Percentiles rank a stretch among this genome's conserved stretches.
These are phyloP conservation scores for Streptanthus diversifolius DNA, from an alignment of 345 rosid species.

Conservation along the genomic window DNA sequence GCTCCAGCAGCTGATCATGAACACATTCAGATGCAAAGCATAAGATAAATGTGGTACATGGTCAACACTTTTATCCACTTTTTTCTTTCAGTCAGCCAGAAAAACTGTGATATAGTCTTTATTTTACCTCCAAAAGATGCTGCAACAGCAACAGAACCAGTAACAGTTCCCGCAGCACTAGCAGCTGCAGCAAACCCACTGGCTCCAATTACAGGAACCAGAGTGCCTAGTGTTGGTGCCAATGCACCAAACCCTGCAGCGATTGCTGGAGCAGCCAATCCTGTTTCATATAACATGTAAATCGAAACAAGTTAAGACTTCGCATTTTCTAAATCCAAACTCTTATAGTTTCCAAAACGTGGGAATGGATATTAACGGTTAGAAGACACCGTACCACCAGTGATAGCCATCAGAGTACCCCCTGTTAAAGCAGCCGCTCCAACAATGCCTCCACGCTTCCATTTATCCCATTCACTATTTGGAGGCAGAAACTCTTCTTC, in stretches of 20 bases:
- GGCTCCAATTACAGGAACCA: conserved; percentile 91
- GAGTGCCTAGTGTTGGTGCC: conserved; percentile 88
- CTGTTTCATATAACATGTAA: conserved; percentile 37
- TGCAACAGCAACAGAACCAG: conserved; percentile 98
- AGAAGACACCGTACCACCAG: conserved; percentile 62
- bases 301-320: not conserved
- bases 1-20: conserved; percentile 84
- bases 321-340: not conserved
- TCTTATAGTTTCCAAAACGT: not conserved
- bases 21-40: not conserved
- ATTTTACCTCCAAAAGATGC: conserved; percentile 96
- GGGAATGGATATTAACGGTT: not conserved
- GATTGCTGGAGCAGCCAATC: conserved; percentile 98
- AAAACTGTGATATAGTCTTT: not conserved
- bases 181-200: conserved; percentile 99
- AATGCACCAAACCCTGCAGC: conserved; percentile 94
- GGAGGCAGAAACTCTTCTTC: conserved; percentile 48
- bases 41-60: not conserved
- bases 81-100: not conserved
- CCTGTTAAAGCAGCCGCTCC: conserved; percentile 97
- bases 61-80: not conserved
- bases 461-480: conserved; percentile 56
- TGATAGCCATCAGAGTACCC: conserved; percentile 89
- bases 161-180: conserved; percentile 87
- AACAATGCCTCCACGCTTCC: conserved; percentile 96